Evolutionary conservation across 2,329 filamentous ascomycete genomes (phyloP).

Genomic region (Colletotrichum shisoi): DNA sequence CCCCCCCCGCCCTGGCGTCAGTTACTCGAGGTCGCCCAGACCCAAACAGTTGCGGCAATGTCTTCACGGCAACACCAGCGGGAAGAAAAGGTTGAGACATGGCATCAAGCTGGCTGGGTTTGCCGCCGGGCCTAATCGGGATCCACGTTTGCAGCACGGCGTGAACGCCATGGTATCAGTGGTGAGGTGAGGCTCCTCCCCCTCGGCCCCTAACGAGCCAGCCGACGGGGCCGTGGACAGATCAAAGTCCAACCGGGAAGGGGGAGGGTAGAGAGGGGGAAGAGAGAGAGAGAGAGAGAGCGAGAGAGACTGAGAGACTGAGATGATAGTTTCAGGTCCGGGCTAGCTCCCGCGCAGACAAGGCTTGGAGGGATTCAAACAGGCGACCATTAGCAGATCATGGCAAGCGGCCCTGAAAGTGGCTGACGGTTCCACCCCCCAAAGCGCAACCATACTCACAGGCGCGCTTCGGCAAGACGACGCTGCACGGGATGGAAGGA

Average conservation of each 20-base stretch:
- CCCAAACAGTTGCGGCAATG: slow-evolving; percentile 15
- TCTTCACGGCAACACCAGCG: slow-evolving; percentile 22
- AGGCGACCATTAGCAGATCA: slow-evolving; percentile 31
- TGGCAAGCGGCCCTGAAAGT: slow-evolving; percentile 32
- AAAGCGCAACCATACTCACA: slow-evolving; percentile 29
- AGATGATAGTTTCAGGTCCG: slow-evolving; percentile 38
- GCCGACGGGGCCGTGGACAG: slow-evolving; percentile 34
- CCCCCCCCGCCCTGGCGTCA: slow-evolving; percentile 23
- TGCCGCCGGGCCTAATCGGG: slow-evolving; percentile 30
- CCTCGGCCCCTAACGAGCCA: neutral
- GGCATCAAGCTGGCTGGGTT: slow-evolving; percentile 23
- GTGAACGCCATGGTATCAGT: slow-evolving; percentile 26
- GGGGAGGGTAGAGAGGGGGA: slow-evolving; percentile 11
- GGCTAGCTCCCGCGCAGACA: slow-evolving; percentile 33
- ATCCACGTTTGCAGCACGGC: slow-evolving; percentile 35
- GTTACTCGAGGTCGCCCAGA: slow-evolving; percentile 33
- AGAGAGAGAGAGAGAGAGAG: too few species aligned
- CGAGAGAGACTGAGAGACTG: neutral
- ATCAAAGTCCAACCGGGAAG: slow-evolving; percentile 25
- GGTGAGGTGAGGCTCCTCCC: slow-evolving; percentile 30
- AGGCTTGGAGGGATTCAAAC: slow-evolving; percentile 27
- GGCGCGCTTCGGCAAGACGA: slow-evolving; percentile 35
- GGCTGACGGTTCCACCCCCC: slow-evolving; percentile 32
- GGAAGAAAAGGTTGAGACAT: slow-evolving; percentile 35
- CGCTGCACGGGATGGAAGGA: slow-evolving; percentile 23